These are phyloP conservation scores for Trametes meyenii DNA, from an alignment of 768 basidiomycete species.

Conservation along the genomic window DNA sequence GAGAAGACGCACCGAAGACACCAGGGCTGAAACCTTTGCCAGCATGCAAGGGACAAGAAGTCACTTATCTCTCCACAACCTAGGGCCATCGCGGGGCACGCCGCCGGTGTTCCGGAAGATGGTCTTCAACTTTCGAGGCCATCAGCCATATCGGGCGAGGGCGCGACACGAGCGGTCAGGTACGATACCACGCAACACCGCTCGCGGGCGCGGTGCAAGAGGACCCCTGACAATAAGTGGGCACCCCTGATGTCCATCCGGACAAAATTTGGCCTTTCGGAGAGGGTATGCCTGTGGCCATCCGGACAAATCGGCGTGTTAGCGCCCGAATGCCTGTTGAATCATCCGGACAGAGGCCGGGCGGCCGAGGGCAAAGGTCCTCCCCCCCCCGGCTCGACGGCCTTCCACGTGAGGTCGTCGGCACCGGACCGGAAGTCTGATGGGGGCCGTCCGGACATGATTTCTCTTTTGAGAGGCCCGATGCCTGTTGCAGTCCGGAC, in stretches of 20 bases:
- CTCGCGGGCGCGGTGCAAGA: not conserved
- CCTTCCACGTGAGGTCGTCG: too few species aligned
- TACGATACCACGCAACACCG: slow-evolving; percentile 7
- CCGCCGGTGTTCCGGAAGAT: not conserved
- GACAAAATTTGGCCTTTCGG: not conserved
- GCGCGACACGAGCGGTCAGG: slow-evolving; percentile 4
- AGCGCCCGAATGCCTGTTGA: not conserved
- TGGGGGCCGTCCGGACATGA: too few species aligned
- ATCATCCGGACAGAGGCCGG: not conserved
- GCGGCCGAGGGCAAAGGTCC: too few species aligned
- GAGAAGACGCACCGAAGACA: not conserved
- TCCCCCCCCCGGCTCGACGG: too few species aligned
- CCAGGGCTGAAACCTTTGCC: not conserved
- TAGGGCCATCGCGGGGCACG: slow-evolving; percentile 8
- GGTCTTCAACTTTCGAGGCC: slow-evolving; percentile 9
- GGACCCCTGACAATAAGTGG: not conserved
- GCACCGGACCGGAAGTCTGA: too few species aligned
- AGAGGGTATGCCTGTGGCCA: not conserved
- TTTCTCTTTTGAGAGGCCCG: too few species aligned
- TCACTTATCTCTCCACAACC: slow-evolving; percentile 6
- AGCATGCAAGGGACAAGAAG: slow-evolving; percentile 1
- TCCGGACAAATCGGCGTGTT: not conserved
- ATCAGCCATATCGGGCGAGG: slow-evolving; percentile 11
- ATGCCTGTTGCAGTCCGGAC: too few species aligned
- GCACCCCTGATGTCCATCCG: not conserved